A percentile compares a stretch with the other conserved stretches of the same genome.
Conservation (phyloP, 345 rosid species). For the Boechera stricta region DNA sequence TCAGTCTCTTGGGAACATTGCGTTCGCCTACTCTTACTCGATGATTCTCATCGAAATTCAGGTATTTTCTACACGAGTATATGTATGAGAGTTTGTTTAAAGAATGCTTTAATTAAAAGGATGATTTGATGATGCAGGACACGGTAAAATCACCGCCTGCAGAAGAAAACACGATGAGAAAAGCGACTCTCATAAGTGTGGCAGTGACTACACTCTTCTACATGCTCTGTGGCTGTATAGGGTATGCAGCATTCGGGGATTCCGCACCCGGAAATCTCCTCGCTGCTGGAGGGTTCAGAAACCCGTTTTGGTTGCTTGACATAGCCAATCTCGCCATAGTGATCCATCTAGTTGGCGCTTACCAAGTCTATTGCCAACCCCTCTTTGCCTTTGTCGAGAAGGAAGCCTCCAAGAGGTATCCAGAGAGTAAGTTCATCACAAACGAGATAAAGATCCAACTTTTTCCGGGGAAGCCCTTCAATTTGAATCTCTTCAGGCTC, state of each 20-base stretch:
- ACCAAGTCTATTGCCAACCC: slow-evolving; percentile 95
- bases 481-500: slow-evolving; percentile 73
- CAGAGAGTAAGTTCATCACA: slow-evolving; percentile 63
- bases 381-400: slow-evolving; percentile 81
- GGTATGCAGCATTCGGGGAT: slow-evolving; percentile 93
- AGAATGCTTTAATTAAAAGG: neutral
- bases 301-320: slow-evolving; percentile 93
- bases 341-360: slow-evolving; percentile 83
- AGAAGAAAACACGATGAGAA: slow-evolving; percentile 83
- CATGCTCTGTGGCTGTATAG: slow-evolving; percentile 89
- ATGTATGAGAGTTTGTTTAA: neutral
- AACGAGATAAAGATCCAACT: slow-evolving; percentile 60
- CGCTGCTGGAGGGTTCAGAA: slow-evolving; percentile 68
- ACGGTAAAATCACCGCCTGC: slow-evolving; percentile 57
- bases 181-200: slow-evolving; percentile 70
- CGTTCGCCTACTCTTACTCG: slow-evolving; percentile 91
- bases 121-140: slow-evolving; percentile 39
- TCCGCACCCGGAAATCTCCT: slow-evolving; percentile 78
- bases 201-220: slow-evolving; percentile 81
- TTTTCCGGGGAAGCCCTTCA: slow-evolving; percentile 51
- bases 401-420: slow-evolving; percentile 51
- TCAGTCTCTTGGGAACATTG: slow-evolving; percentile 92
- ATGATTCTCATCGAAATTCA: slow-evolving; percentile 86
- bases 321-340: slow-evolving; percentile 84
- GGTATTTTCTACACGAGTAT: slow-evolving; percentile 43